phyloP scores from a whole-genome alignment of 2,329 filamentous ascomycete genomes.

The Alternaria sp. region DNA sequence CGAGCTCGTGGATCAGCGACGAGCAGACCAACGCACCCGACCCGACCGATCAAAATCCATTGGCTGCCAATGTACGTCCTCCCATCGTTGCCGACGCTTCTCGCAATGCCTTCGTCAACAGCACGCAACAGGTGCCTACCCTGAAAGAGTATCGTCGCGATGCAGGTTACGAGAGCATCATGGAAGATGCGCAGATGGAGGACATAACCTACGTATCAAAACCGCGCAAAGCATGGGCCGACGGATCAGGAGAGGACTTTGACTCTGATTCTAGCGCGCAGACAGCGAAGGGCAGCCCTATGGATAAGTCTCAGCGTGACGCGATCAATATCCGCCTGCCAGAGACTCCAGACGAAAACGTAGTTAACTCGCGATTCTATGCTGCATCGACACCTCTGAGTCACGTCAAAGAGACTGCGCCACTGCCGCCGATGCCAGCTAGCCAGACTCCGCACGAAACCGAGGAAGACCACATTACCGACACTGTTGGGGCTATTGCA shows the following conservation, averaged over 20 bases:
- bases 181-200: conserved; percentile 38
- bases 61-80: conserved; percentile 17
- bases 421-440: conserved; percentile 13
- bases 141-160: conserved; percentile 31
- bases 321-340: conserved; percentile 18
- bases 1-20: conserved; percentile 30
- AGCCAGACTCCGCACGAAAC: conserved; percentile 5
- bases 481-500: conserved; percentile 95
- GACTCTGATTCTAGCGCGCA: conserved; percentile 33
- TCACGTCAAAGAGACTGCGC: conserved; percentile 27
- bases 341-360: conserved; percentile 6
- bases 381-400: conserved; percentile 22
- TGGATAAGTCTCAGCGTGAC: conserved; percentile 19
- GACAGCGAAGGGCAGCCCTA: conserved; percentile 36
- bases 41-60: conserved; percentile 21
- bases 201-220: conserved; percentile 28
- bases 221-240: conserved; percentile 42
- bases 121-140: conserved; percentile 53
- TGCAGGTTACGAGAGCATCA: conserved; percentile 16
- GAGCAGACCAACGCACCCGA: conserved; percentile 29
- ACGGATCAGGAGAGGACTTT: conserved; percentile 52
- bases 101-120: conserved; percentile 55
- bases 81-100: conserved; percentile 45
- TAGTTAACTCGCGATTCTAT: conserved; percentile 6
- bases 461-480: conserved; percentile 73